Percentiles rank a stretch among this genome's conserved stretches.
Evolutionary conservation across 1,284 basidiomycete species (phyloP).

Genomic region (Ceratobasidium sp.): DNA sequence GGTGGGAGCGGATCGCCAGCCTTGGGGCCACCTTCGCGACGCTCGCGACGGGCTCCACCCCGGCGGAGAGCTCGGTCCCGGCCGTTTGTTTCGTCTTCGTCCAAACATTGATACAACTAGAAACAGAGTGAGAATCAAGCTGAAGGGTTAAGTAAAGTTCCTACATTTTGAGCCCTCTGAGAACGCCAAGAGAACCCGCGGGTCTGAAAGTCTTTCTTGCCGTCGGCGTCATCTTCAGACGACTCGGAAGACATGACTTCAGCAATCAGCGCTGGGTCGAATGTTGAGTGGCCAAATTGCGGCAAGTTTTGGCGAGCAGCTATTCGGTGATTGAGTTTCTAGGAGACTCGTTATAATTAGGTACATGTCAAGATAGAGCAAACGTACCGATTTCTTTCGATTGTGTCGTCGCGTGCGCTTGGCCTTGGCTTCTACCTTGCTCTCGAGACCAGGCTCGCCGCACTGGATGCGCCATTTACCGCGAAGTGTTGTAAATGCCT

Average conservation of each 20-base stretch:
- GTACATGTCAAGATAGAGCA: not conserved
- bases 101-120: constrained; percentile 31
- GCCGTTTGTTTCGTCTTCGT: constrained; percentile 26
- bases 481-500: constrained; percentile 27
- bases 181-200: constrained; percentile 32
- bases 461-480: constrained; percentile 35
- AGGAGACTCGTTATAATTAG: not conserved
- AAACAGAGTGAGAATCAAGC: not conserved
- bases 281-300: constrained; percentile 19
- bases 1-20: constrained; percentile 25
- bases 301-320: constrained; percentile 21
- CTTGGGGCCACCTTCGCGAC: constrained; percentile 26
- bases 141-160: not conserved
- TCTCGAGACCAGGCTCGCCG: constrained; percentile 29
- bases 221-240: constrained; percentile 26
- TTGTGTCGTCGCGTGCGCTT: constrained; percentile 32
- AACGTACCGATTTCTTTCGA: constrained; percentile 30
- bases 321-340: constrained; percentile 24
- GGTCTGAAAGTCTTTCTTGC: constrained; percentile 33
- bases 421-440: constrained; percentile 33
- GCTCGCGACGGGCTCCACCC: constrained; percentile 27
- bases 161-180: constrained; percentile 20
- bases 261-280: constrained; percentile 20
- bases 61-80: constrained; percentile 27
- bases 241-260: constrained; percentile 34